Conservation (phyloP, 2,329 filamentous ascomycete species). For the Botryotinia narcissicola region DNA sequence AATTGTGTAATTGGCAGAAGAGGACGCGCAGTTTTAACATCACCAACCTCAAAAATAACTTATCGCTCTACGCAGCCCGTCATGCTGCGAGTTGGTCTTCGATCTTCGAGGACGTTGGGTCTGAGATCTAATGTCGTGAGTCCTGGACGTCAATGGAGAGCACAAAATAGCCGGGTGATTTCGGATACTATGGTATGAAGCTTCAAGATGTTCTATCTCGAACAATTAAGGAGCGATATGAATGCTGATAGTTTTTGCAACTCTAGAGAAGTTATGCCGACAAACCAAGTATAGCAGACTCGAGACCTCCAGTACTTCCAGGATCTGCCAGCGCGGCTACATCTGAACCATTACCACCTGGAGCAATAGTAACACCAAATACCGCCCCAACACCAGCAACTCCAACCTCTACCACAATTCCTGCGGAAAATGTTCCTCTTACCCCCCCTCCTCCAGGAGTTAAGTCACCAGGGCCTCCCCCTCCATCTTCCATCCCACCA, state of each 20-base stretch:
- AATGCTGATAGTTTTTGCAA: constrained; percentile 28
- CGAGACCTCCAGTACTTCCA: constrained; percentile 53
- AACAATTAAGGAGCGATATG: constrained; percentile 21
- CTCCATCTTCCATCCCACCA: constrained; percentile 42
- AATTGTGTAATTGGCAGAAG: constrained; percentile 23
- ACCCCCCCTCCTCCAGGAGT: constrained; percentile 43
- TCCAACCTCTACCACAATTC: constrained; percentile 45
- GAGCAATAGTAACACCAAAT: constrained; percentile 28
- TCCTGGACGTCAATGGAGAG: constrained; percentile 59
- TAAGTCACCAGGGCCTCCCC: constrained; percentile 39
- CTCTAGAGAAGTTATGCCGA: constrained; percentile 57
- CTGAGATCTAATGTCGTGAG: constrained; percentile 52
- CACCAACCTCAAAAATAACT: constrained; percentile 29
- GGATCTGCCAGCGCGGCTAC: constrained; percentile 43
- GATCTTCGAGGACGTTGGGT: constrained; percentile 60
- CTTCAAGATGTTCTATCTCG: constrained; percentile 18
- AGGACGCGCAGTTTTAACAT: constrained; percentile 27
- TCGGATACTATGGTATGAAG: constrained; percentile 41
- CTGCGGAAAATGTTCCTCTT: constrained; percentile 48
- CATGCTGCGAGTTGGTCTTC: constrained; percentile 70
- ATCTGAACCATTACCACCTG: constrained; percentile 41
- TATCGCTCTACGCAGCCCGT: constrained; percentile 46
- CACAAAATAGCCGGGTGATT: constrained; percentile 41
- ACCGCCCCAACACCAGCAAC: constrained; percentile 34
- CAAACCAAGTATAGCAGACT: constrained; percentile 48